phyloP scores from a whole-genome alignment of 1,284 basidiomycete genomes.

The Ceratobasidium sp. region DNA sequence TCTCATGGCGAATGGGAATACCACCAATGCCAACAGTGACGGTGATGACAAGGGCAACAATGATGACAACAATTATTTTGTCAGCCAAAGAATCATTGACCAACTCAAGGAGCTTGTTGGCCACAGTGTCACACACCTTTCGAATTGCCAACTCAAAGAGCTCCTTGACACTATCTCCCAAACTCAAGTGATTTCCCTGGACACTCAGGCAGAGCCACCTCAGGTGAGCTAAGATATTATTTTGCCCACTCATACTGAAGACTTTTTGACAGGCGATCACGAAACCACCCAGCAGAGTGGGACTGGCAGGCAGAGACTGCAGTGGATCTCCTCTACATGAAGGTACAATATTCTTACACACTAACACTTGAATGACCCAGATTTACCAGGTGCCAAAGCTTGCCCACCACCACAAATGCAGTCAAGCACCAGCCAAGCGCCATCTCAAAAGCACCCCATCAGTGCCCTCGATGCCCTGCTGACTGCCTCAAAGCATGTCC shows the following conservation, averaged over 20 bases:
- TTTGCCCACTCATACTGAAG: neutral
- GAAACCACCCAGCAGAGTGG: constrained; percentile 14
- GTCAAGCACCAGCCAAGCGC: neutral
- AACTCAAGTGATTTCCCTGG: constrained; percentile 20
- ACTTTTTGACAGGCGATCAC: neutral
- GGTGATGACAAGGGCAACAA: neutral
- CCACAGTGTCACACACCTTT: neutral
- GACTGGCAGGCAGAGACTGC: constrained; percentile 5
- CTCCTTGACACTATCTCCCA: neutral
- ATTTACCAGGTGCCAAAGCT: neutral
- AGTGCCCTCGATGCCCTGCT: neutral
- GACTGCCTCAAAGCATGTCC: neutral
- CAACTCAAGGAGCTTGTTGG: neutral
- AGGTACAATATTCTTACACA: neutral
- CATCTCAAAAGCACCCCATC: neutral
- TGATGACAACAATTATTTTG: neutral
- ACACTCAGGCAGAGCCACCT: constrained; percentile 13
- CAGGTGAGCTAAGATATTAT: neutral
- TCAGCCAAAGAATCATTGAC: constrained; percentile 1
- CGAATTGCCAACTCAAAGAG: neutral
- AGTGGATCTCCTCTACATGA: neutral
- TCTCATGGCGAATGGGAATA: neutral
- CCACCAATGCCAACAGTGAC: neutral
- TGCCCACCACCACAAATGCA: neutral
- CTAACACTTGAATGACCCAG: neutral